Base-by-base conservation (phyloP, 2,329 filamentous ascomycete species). In the Xylaria sp. region DNA sequence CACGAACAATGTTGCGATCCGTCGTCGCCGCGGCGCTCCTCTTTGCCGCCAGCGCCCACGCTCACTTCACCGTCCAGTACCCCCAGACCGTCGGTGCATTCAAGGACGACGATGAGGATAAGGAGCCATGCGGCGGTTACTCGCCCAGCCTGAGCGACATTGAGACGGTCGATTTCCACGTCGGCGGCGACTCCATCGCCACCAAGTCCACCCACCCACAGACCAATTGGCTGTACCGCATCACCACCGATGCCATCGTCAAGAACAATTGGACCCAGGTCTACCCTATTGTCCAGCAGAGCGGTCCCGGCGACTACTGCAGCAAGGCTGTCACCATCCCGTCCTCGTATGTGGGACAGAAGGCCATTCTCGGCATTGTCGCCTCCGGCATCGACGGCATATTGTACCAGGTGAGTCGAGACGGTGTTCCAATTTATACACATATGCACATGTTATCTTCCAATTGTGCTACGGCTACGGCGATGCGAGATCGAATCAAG, bases 191-290 rank as follows among this genome's bases (percentile, higher is more conserved):
- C 66, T 75, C 81, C 58, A 76, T 87, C 33, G 77, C 79, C 61
- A 70, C 83, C 51, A 74, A 73, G 7, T 77, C 80, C 7, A 79
- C 78, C 3, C 86, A 88, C 69, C 76, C 82, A 3, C 78, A 84
- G 70, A 76, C 78, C 66, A 83, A 77, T 56, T 87, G 81, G 81
- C 78, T 88, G 15, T 83, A 85, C 76, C 85, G 86, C 63, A 83
- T 80, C 64, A 87, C 84, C 11, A 76, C 81, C 19, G 84, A 85
- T 67, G 68, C 76, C 48, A 76, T 76, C 10, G 81, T 78, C 43
- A 69, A 71, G 44, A 74, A 76, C 19, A 81, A 81, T 70, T 88
- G 85, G 85, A 80, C 82, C 25, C 76, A 85, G 70, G 70, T 86
- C 52, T 83, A 80, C 68, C 82, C 81, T 29, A 80, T 85, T 54